Conservation (phyloP, 176 grass and related monocot species). For the Oropetium thomaeum region DNA sequence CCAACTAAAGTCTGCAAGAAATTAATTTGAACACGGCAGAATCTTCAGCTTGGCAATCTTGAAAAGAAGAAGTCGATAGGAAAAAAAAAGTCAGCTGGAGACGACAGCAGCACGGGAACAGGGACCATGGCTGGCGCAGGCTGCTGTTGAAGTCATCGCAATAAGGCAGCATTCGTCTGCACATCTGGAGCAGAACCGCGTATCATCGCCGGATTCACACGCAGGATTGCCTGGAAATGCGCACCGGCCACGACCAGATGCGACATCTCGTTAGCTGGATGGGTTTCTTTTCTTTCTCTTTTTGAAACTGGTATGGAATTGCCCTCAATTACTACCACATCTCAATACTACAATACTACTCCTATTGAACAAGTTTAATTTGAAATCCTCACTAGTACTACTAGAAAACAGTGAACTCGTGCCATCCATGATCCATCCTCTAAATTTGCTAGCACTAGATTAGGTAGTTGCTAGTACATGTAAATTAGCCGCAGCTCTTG, state of each 20-base stretch:
- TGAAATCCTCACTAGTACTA: too few relatives aligned
- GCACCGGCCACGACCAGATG: not conserved
- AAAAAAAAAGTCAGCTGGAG: conserved; percentile 20
- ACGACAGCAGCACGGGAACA: not conserved
- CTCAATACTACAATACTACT: not conserved
- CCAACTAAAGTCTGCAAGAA: not conserved
- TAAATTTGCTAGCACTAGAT: not conserved
- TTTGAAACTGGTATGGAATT: not conserved
- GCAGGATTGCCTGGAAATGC: conserved; percentile 9
- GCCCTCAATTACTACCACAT: conserved; percentile 18
- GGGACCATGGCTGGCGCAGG: not conserved
- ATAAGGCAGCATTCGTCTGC: conserved; percentile 21
- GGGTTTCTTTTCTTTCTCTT: not conserved
- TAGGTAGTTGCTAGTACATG: not conserved
- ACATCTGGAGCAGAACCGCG: not conserved
- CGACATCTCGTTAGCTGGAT: conserved; percentile 30
- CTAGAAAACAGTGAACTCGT: too few relatives aligned
- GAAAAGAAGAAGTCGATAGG: not conserved
- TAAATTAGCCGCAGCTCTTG: not conserved
- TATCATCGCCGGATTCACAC: not conserved
- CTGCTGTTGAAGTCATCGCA: not conserved
- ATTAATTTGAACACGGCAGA: conserved; percentile 23
- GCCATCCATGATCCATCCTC: too few relatives aligned
- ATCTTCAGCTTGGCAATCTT: not conserved
- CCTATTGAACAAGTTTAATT: not conserved